Evolutionary conservation across 176 grass and related monocot species (phyloP).

Genomic region (Carex scoparia): DNA sequence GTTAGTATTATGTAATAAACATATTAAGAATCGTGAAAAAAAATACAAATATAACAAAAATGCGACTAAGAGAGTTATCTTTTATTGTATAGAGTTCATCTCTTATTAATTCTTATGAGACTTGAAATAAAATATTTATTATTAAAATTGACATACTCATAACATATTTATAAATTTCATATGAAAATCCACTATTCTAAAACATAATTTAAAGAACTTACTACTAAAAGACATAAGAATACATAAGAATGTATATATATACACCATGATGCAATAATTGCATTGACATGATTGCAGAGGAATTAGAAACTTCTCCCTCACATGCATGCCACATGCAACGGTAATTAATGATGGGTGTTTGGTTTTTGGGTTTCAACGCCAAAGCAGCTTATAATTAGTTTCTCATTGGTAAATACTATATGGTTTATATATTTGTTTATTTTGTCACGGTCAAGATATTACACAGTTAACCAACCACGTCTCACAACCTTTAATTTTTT

Average conservation of each 20-base stretch:
- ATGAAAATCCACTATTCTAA: background rate
- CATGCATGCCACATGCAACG: constrained; percentile 16
- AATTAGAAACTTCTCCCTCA: background rate
- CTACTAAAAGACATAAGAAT: too few relatives aligned
- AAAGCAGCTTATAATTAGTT: background rate
- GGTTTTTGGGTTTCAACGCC: constrained; percentile 31
- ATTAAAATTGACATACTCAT: too few relatives aligned
- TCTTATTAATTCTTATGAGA: too few relatives aligned
- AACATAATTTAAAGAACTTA: background rate
- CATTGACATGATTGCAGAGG: background rate
- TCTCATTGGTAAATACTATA: constrained; percentile 16
- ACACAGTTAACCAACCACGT: constrained; percentile 21
- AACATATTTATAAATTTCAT: background rate
- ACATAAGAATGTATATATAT: background rate
- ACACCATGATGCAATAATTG: background rate
- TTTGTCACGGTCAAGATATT: constrained; percentile 2
- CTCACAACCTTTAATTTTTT: constrained; percentile 7
- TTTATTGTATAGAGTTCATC: too few relatives aligned
- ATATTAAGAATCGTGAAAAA: too few relatives aligned
- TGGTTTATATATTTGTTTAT: constrained; percentile 16
- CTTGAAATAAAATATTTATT: too few relatives aligned
- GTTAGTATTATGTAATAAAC: too few relatives aligned
- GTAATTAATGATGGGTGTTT: constrained; percentile 26
- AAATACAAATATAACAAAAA: too few relatives aligned
- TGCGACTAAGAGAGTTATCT: too few relatives aligned